Evolutionary conservation across 139 green algal genomes (phyloP).

Genomic region (Astrephomene gubernaculifera): DNA sequence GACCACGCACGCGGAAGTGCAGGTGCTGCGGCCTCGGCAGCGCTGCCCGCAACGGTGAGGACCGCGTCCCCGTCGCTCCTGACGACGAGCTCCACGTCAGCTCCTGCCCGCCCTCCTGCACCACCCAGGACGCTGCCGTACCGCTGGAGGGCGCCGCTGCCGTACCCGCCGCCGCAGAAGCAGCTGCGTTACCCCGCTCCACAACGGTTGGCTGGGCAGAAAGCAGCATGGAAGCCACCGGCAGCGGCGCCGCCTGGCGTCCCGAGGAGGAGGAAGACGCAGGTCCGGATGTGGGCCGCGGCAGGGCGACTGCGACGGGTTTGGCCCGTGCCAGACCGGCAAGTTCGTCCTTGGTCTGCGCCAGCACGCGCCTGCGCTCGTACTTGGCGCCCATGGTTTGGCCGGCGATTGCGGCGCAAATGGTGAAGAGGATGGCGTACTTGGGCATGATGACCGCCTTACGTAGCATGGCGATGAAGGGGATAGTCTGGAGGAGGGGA

Average conservation of each 20-base stretch:
- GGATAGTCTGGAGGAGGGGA: conserved; percentile 67
- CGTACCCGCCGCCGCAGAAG: background rate
- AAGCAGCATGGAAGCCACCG: conserved; percentile 18
- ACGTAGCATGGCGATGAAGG: conserved; percentile 89
- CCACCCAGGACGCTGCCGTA: background rate
- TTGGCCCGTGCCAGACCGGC: conserved; percentile 5
- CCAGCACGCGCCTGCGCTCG: conserved; percentile 48
- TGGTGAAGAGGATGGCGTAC: conserved; percentile 77
- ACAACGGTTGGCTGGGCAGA: conserved; percentile 7
- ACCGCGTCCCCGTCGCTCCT: background rate
- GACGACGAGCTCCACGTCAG: background rate
- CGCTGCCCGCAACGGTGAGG: background rate
- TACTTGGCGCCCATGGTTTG: conserved; percentile 59
- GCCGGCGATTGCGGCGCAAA: conserved; percentile 68
- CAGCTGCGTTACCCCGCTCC: background rate
- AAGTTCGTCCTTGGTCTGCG: conserved; percentile 7
- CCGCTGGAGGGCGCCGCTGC: background rate
- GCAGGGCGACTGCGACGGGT: background rate
- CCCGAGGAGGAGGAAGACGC: no score
- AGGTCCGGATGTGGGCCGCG: no score
- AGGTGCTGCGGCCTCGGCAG: background rate
- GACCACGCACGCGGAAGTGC: background rate
- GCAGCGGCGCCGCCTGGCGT: background rate
- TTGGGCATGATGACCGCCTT: conserved; percentile 84
- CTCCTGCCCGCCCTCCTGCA: background rate